Base-by-base conservation (phyloP, 73 alveolate species). In the Breviolum minutum region DNA sequence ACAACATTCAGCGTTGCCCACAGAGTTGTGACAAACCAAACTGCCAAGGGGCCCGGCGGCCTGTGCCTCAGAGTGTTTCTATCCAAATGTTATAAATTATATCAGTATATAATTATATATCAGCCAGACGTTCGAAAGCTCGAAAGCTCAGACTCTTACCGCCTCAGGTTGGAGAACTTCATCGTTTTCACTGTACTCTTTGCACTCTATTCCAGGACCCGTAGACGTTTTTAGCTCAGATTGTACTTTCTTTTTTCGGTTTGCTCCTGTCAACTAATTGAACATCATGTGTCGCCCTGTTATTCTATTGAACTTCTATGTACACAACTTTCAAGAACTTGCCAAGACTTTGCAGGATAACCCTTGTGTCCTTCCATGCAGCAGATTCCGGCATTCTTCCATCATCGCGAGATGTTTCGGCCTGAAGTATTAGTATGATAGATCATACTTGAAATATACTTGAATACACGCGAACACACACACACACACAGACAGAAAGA, bases 311-410 rank as follows among this genome's bases (percentile, higher is more conserved):
- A 22, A 17, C 40, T 1, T 13, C 10, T 29, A 27, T 10, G 90
- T 20, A 20, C 82, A 8, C 40, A 73, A 32, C 32, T 73, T 14
- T 40, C 54, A 0, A 40, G 54, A 40, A 40, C 54, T 40, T 40
- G 32, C 14, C 5, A 29, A 2, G 40, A 13, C 13, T 10, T 74
- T 7, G 30, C 63, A 92, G 98, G 98, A 92, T 92, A 8, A 76
- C 98, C 27, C 90, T 92, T 7, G 83, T 92, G 81, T 54, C 98
- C 90, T 92, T 92, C 80, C 98, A 92, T n/a, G 98, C 98, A 22
- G 69, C 87, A 66, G 98, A 92, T 84, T 69, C 98, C 48, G 98
- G 98, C 64, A 80, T 92, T 22, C 98, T 92, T 27, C 98, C 98
- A 40, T 73, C 90, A 66, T 92, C 89, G 24, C 69, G 98, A 26